These are phyloP conservation scores for Mucor sp. DNA, from an alignment of 371 early-diverging fungal species.

Conservation along the genomic window DNA sequence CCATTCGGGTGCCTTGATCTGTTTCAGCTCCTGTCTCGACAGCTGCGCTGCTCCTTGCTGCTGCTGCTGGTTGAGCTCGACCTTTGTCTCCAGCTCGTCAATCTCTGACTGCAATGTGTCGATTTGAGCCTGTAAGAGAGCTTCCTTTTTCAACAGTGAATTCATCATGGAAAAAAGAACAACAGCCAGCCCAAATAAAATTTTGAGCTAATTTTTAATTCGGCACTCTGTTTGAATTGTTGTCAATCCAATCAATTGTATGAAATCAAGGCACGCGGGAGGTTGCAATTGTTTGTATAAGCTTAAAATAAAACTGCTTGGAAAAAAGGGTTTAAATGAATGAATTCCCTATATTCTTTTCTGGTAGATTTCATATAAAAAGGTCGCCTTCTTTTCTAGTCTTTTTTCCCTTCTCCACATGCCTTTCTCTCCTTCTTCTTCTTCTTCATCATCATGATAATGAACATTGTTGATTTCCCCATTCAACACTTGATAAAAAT, in stretches of 20 bases:
- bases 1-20: constrained; percentile 92
- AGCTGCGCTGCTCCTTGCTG: constrained; percentile 5
- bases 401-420: not conserved
- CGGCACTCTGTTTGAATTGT: not conserved
- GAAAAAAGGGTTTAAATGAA: constrained; percentile 11
- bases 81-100: constrained; percentile 52
- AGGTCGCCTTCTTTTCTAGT: not conserved
- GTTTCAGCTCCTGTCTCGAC: constrained; percentile 64
- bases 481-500: constrained; percentile 39
- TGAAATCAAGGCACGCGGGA: constrained; percentile 7
- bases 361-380: not conserved
- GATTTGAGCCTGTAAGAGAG: constrained; percentile 56
- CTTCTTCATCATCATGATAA: not conserved
- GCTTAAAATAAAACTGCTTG: not conserved
- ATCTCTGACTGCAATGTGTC: constrained; percentile 62
- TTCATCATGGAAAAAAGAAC: constrained; percentile 13
- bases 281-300: not conserved
- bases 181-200: not conserved
- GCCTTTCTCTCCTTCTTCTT: not conserved
- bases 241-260: not conserved
- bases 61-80: constrained; percentile 10
- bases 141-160: constrained; percentile 53
- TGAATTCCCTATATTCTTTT: constrained; percentile 1
- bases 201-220: not conserved
- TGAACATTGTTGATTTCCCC: constrained; percentile 47